Percentiles rank a stretch among this genome's conserved stretches.
Conservation (phyloP, 2,329 filamentous ascomycete species). For the Hawksworthiomyces lignivorus region DNA sequence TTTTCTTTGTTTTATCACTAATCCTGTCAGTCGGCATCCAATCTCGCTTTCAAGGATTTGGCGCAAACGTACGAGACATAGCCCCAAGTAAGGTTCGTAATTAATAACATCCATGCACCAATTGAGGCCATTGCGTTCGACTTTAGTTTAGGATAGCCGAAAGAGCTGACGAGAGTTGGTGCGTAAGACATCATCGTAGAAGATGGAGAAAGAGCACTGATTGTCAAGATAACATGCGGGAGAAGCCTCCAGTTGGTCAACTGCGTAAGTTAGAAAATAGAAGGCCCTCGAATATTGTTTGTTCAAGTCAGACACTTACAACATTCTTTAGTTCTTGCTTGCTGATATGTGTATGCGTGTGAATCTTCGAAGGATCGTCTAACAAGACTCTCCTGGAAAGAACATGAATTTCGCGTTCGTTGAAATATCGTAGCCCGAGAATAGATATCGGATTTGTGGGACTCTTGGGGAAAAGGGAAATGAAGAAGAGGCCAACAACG, state of each 20-base stretch:
- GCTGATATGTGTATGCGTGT: constrained; percentile 7
- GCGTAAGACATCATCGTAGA: constrained; percentile 23
- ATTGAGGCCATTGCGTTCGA: constrained; percentile 29
- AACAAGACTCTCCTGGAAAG: constrained; percentile 24
- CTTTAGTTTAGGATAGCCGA: constrained; percentile 27
- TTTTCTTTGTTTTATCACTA: constrained; percentile 17
- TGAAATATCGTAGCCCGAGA: constrained; percentile 19
- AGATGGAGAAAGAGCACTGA: constrained; percentile 22
- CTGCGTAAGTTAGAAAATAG: no score
- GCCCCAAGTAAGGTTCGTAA: constrained; percentile 26
- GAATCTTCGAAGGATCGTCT: constrained; percentile 28
- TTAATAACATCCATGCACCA: constrained; percentile 26
- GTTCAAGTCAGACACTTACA: background rate
- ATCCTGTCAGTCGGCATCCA: constrained; percentile 3
- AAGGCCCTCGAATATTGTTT: no score
- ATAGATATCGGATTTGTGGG: constrained; percentile 11
- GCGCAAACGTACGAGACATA: background rate
- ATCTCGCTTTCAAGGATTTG: no score
- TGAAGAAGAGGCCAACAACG: constrained; percentile 23
- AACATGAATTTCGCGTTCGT: constrained; percentile 27
- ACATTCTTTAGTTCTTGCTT: background rate
- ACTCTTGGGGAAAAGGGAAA: constrained; percentile 23
- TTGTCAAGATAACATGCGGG: constrained; percentile 25
- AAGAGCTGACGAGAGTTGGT: constrained; percentile 25
- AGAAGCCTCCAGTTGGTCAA: constrained; percentile 30